Conservation (phyloP, 345 rosid genomes). For the Populus ilicifolia region DNA sequence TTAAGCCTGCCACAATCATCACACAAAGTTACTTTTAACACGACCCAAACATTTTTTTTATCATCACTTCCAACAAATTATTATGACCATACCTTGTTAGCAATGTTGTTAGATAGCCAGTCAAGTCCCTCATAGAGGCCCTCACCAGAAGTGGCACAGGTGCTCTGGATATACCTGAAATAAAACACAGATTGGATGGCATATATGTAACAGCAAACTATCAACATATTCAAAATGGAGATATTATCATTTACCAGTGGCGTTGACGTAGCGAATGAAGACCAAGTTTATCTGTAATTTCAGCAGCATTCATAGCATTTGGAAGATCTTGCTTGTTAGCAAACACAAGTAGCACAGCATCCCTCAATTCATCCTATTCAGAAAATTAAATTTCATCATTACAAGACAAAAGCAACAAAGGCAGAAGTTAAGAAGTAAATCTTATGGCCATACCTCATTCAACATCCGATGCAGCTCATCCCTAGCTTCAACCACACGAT, state of each 20-base stretch:
- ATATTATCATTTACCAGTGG: conserved; percentile 8
- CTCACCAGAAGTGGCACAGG: conserved; percentile 17
- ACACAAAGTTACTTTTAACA: neutral
- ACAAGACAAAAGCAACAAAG: neutral
- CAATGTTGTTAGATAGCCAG: conserved; percentile 23
- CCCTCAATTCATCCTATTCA: conserved; percentile 18
- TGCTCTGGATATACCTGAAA: conserved; percentile 23
- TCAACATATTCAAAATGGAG: neutral
- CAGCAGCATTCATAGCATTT: conserved; percentile 23
- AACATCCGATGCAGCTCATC: conserved; percentile 23
- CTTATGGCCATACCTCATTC: conserved; percentile 11
- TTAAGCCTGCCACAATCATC: neutral
- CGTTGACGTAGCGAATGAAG: conserved; percentile 15
- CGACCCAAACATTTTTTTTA: neutral
- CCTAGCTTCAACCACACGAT: conserved; percentile 19
- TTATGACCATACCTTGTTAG: conserved; percentile 6
- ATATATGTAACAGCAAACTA: neutral
- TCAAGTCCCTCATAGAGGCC: conserved; percentile 18
- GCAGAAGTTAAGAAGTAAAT: neutral
- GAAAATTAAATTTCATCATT: neutral
- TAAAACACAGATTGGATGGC: neutral
- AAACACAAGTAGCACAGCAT: conserved; percentile 19
- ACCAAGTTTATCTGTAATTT: conserved; percentile 17
- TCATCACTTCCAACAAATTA: neutral
- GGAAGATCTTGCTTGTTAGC: conserved; percentile 25